These are phyloP conservation scores for Paecilomyces variotii DNA, from an alignment of 2,329 filamentous ascomycete species.

Conservation along the genomic window DNA sequence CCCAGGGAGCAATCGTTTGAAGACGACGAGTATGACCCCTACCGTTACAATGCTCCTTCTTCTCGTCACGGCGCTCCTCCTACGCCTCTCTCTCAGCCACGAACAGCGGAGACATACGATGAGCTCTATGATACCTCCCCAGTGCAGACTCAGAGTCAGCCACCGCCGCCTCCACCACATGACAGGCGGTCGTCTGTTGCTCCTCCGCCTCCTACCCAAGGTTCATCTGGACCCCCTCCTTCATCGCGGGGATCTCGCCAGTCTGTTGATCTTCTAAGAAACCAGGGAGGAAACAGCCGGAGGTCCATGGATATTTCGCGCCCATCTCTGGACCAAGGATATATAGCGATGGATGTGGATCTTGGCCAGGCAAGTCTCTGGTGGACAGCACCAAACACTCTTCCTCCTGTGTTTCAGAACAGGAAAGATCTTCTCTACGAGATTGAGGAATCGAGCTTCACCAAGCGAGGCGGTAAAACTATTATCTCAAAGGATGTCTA, in stretches of 20 bases:
- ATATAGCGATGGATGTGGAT: slow-evolving; percentile 82
- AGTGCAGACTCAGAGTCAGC: slow-evolving; percentile 24
- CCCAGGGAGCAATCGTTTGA: slow-evolving; percentile 40
- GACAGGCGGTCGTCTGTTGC: slow-evolving; percentile 38
- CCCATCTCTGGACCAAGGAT: slow-evolving; percentile 68
- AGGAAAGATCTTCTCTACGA: slow-evolving; percentile 79
- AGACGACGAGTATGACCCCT: slow-evolving; percentile 47
- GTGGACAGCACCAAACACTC: slow-evolving; percentile 75
- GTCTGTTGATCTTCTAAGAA: slow-evolving; percentile 58
- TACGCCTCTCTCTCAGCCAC: slow-evolving; percentile 10
- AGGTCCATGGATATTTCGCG: slow-evolving; percentile 68
- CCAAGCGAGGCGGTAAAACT: slow-evolving; percentile 61
- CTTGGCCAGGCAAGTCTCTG: slow-evolving; percentile 65
- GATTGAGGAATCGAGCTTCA: slow-evolving; percentile 65
- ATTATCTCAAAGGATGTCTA: slow-evolving; percentile 72
- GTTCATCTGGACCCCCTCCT: slow-evolving; percentile 33
- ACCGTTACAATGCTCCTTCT: slow-evolving; percentile 40
- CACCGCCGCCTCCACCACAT: slow-evolving; percentile 21
- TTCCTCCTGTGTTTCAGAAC: slow-evolving; percentile 74
- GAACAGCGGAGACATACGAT: slow-evolving; percentile 30
- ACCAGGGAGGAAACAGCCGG: slow-evolving; percentile 37
- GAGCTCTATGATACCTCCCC: slow-evolving; percentile 41
- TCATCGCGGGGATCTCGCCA: slow-evolving; percentile 44
- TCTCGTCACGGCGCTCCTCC: slow-evolving; percentile 24
- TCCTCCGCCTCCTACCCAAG: slow-evolving; percentile 37